Evolutionary conservation across 2,329 filamentous ascomycete species (phyloP).

Genomic region (Stemphylium lycopersici): DNA sequence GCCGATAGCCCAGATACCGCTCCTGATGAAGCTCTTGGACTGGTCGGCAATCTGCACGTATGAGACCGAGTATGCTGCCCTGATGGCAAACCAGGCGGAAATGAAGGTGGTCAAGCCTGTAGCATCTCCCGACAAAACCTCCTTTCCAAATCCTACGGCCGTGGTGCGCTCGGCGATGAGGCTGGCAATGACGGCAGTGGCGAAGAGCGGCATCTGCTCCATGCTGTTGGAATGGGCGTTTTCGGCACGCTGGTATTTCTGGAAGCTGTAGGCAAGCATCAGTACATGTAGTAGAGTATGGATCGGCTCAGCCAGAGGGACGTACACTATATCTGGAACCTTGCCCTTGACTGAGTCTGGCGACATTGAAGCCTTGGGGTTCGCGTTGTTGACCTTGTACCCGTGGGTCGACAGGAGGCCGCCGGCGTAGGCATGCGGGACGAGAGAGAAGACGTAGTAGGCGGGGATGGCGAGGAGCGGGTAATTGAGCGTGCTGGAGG

Average conservation of each 20-base stretch:
- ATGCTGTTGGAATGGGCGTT: conserved; percentile 33
- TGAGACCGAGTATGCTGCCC: conserved; percentile 26
- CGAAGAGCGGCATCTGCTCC: conserved; percentile 36
- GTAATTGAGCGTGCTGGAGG: conserved; percentile 30
- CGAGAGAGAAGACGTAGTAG: conserved; percentile 33
- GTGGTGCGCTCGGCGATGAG: conserved; percentile 32
- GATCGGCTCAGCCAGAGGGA: background rate
- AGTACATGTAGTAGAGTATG: background rate
- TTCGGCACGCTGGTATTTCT: conserved; percentile 37
- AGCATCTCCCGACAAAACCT: conserved; percentile 17
- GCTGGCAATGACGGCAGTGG: conserved; percentile 29
- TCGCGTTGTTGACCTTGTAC: conserved; percentile 35
- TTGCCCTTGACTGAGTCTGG: conserved; percentile 31
- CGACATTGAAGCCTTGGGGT: conserved; percentile 31
- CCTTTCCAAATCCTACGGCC: conserved; percentile 17
- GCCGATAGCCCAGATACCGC: conserved; percentile 20
- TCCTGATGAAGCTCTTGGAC: conserved; percentile 27
- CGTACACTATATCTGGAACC: conserved; percentile 31
- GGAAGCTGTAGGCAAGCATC: conserved; percentile 15
- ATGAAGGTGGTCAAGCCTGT: conserved; percentile 32
- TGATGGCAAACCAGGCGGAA: conserved; percentile 23
- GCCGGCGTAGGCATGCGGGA: conserved; percentile 29
- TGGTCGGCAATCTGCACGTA: conserved; percentile 31
- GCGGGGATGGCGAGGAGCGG: conserved; percentile 35
- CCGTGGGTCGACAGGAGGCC: conserved; percentile 20